A percentile compares a stretch with the other conserved stretches of the same genome.
These are phyloP conservation scores for Cerrena zonata DNA, from an alignment of 1,284 basidiomycete genomes.

Conservation along the genomic window DNA sequence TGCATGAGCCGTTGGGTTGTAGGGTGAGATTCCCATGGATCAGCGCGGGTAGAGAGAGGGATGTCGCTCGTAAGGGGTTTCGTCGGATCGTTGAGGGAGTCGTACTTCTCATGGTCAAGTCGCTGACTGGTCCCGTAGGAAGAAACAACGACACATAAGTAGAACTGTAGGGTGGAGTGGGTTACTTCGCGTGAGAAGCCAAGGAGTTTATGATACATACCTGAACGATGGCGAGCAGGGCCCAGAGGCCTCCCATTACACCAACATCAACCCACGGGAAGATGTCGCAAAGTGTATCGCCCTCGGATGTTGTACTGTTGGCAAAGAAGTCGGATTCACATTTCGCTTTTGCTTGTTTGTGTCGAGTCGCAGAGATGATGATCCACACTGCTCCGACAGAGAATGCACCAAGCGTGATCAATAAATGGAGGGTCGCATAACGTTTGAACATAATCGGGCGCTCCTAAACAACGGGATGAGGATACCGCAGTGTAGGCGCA, in stretches of 20 bases:
- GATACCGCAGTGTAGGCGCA: not conserved
- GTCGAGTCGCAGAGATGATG: slow-evolving; percentile 69
- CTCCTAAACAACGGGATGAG: slow-evolving; percentile 46
- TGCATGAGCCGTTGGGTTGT: slow-evolving; percentile 39
- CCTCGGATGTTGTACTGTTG: slow-evolving; percentile 42
- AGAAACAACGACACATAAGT: slow-evolving; percentile 64
- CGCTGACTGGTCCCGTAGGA: slow-evolving; percentile 74
- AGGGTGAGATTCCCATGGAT: slow-evolving; percentile 69
- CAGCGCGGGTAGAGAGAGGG: slow-evolving; percentile 56
- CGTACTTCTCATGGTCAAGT: slow-evolving; percentile 75
- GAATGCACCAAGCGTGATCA: slow-evolving; percentile 58
- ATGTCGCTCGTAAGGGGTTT: slow-evolving; percentile 59
- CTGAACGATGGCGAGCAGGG: slow-evolving; percentile 70
- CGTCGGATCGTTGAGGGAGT: slow-evolving; percentile 65
- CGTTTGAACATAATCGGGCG: slow-evolving; percentile 69
- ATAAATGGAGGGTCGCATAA: slow-evolving; percentile 67
- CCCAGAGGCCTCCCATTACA: slow-evolving; percentile 82
- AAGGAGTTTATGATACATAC: slow-evolving; percentile 29
- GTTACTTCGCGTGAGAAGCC: not conserved
- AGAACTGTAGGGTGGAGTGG: slow-evolving; percentile 41
- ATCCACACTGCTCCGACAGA: slow-evolving; percentile 76
- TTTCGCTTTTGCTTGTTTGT: slow-evolving; percentile 59
- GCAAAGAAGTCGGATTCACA: slow-evolving; percentile 64
- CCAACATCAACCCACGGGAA: slow-evolving; percentile 91
- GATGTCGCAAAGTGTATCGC: slow-evolving; percentile 71